Evolutionary conservation across 75 land plant species (phyloP).

Genomic region (Isoetes taiwanensis): DNA sequence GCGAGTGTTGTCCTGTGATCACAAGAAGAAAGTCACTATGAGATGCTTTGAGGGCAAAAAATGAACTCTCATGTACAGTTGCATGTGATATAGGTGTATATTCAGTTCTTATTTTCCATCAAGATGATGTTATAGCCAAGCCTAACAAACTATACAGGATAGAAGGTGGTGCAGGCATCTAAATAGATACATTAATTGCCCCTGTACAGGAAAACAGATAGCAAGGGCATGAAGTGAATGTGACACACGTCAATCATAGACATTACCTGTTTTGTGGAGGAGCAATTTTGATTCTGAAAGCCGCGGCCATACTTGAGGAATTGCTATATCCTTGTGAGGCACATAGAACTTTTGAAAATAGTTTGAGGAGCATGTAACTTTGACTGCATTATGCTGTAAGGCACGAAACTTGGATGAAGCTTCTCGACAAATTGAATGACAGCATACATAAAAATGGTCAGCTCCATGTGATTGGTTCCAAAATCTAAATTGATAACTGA

Average conservation of each 20-base stretch:
- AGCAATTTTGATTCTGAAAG: conserved; percentile 4
- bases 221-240: no score
- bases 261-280: conserved; percentile 30
- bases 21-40: not conserved
- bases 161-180: no score
- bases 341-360: conserved; percentile 35
- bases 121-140: no score
- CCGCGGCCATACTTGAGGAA: conserved; percentile 50
- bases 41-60: not conserved
- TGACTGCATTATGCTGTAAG: conserved; percentile 38
- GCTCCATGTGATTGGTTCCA: conserved; percentile 34
- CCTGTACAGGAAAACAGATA: no score
- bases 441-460: conserved; percentile 53
- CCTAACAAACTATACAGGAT: no score
- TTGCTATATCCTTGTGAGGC: conserved; percentile 48
- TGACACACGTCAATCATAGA: no score
- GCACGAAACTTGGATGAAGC: conserved; percentile 33
- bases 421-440: conserved; percentile 44
- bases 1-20: conserved; percentile 33
- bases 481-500: conserved; percentile 15
- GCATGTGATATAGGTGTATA: no score
- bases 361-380: conserved; percentile 67
- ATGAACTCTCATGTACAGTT: not conserved
- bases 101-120: no score
- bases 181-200: no score